Evolutionary conservation across 768 basidiomycete species (phyloP), one percentile per base, ranked within the genome.

Genomic region (Stropharia rugosoannulata): DNA sequence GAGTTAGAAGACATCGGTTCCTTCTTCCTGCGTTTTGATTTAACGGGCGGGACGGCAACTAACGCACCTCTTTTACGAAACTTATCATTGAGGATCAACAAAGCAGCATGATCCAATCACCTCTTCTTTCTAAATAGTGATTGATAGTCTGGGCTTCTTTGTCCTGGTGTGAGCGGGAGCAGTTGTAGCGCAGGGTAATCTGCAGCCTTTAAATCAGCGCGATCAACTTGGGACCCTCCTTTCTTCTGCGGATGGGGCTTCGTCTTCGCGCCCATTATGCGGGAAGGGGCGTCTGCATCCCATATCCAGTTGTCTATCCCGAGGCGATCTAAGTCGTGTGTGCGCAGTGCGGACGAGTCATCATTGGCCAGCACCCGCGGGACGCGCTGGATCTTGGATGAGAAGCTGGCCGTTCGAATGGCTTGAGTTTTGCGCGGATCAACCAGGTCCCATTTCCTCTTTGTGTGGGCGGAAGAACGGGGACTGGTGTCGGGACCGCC

Each of bases 401-500:
- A 51, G 47, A 59, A 61, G 9, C 57, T 56, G 40, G 60, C 59
- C 8, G 56, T 63, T 61, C 66, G 22, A 52, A 62, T 55, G 53
- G 67, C 64, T 68, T 67, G 35, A 62, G 68, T 56, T 47, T 67
- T 74, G 35, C 70, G 69, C 37, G 76, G 73, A 53, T 77, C 72
- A 10, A 73, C 66, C 8, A 71, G 59, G 18, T 51, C 63, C 63
- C 68, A 66, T 10, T 40, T 48, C 11, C 51, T 56, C 41, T 48
- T 58, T 41, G 41, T 59, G 3, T 10, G 41, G 44, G 48, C 22
- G 22, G 22, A 22, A 22, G 22, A 1, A 1, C 22, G 18, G 27
- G 8, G 38, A 12, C 11, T 11, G 27, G 25, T 32, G 12, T n/a
- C 72, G 63, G 25, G 27, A 38, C 16, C 40, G 16, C 22, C 22